Evolutionary conservation across 1,139 yeast genomes (phyloP), one percentile per base, ranked within the genome.

Genomic region (Hyphopichia wangnamkhiaoensis): DNA sequence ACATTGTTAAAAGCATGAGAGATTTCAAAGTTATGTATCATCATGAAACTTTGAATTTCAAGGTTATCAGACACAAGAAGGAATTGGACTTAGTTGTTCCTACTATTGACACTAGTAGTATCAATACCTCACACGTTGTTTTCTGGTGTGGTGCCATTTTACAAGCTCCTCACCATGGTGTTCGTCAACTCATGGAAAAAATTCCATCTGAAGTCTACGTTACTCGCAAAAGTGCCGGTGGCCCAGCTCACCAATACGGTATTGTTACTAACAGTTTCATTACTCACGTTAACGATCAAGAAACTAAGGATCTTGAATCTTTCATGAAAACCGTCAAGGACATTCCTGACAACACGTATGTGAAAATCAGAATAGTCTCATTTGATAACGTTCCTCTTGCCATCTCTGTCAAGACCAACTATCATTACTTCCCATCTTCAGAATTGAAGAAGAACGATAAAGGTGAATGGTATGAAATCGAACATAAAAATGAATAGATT

Each of bases 311-410:
- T 35, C 61, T 90, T 43, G 83, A 79, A 23, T 69, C 79, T 2
- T 89, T 90, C 53, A 68, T 86, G 44, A 61, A 68, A 23, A 84
- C 78, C 30, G 85, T 86, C 12, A 76, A 76, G 48, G 63, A 71
- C 9, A 83, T 88, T 37, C 84, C 90, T 1, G 95, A 89, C 53
- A 79, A 82, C 48, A 80, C 91, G 3, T 90, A 90, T 53, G 85
- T 88, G 50, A 86, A 89, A 56, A 68, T 90, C 47, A 77, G 96
- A 49, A 66, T 86, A 35, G 93, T 89, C 33, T 82, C 95, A 0
- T 88, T 85, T 61, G 96, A 90, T 51, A 84, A 84, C 46, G 81
- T 88, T 18, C 96, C 96, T 12, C 78, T 82, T 52, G 96, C 96
- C 2, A 82, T 85, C 40, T 84, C 96, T 1, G 64, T 90, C 53